Percentiles rank a stretch among this genome's conserved stretches.
Conservation (phyloP, 2,329 filamentous ascomycete species). For the Rosellinia necatrix region DNA sequence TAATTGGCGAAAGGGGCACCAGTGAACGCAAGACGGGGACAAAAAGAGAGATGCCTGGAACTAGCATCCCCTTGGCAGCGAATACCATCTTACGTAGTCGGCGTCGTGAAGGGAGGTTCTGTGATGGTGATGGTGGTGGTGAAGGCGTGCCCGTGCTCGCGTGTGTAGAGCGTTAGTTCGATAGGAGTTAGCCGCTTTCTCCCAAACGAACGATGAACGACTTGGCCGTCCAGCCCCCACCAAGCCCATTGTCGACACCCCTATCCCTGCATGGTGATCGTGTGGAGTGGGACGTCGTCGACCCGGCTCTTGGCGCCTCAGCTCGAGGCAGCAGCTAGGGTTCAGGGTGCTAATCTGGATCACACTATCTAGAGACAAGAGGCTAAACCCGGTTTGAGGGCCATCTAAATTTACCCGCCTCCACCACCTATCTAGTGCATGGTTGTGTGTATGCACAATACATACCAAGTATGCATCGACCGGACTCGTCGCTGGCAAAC, state of each 20-base stretch:
- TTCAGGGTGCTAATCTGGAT: too few species aligned
- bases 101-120: constrained; percentile 7
- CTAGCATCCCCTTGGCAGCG: constrained; percentile 14
- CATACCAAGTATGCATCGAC: too few species aligned
- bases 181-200: background rate
- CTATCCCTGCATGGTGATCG: background rate
- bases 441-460: constrained; percentile 10
- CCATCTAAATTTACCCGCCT: background rate
- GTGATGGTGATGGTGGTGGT: constrained; percentile 12
- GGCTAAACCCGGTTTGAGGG: background rate
- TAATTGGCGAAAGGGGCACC: background rate
- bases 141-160: constrained; percentile 7
- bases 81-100: constrained; percentile 2
- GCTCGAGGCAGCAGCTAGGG: background rate
- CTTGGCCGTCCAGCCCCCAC: too few species aligned
- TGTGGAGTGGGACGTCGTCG: background rate
- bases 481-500: too few species aligned
- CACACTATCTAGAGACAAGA: background rate
- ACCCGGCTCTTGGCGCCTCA: background rate
- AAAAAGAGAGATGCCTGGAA: background rate
- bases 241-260: too few species aligned
- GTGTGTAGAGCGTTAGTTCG: too few species aligned
- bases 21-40: background rate
- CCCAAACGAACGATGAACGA: background rate
- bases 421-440: too few species aligned